phyloP scores from a whole-genome alignment of 768 basidiomycete genomes.

The Fomitopsis serialis region DNA sequence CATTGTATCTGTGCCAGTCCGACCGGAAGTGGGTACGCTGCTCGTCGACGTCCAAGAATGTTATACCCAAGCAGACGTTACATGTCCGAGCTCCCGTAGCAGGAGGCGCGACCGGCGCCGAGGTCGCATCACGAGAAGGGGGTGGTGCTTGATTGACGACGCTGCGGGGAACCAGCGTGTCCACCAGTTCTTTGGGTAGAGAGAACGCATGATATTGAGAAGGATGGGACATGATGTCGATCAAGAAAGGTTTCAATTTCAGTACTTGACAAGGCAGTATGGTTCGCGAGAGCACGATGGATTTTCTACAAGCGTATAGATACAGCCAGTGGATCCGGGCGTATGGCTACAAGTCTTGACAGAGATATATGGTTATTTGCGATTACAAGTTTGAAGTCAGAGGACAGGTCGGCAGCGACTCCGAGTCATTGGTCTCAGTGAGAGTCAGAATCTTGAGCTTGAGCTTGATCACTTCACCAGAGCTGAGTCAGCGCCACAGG shows the following conservation, averaged over 20 bases:
- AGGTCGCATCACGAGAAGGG: constrained; percentile 18
- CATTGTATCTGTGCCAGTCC: constrained; percentile 99
- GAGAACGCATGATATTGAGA: constrained; percentile 62
- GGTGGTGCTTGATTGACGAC: constrained; percentile 38
- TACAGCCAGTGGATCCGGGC: background rate
- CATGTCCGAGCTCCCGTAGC: constrained; percentile 50
- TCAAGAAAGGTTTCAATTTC: no score
- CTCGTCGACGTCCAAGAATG: constrained; percentile 71
- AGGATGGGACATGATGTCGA: constrained; percentile 8
- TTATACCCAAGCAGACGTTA: constrained; percentile 63
- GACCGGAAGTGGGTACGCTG: constrained; percentile 85
- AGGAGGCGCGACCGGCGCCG: constrained; percentile 23
- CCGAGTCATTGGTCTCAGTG: no score
- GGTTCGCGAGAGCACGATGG: background rate
- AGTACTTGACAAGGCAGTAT: background rate
- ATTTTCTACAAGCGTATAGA: background rate
- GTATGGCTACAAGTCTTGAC: background rate
- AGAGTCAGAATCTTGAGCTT: no score
- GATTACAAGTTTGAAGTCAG: no score
- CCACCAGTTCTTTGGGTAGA: constrained; percentile 63
- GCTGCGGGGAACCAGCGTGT: constrained; percentile 65
- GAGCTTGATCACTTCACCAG: no score
- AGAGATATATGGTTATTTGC: no score
- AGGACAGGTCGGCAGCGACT: no score
- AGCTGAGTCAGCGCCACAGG: no score